Evolutionary conservation across 2,329 filamentous ascomycete species (phyloP), one percentile per base, ranked within the genome.

Genomic region (Aspergillus quadrilineatus): DNA sequence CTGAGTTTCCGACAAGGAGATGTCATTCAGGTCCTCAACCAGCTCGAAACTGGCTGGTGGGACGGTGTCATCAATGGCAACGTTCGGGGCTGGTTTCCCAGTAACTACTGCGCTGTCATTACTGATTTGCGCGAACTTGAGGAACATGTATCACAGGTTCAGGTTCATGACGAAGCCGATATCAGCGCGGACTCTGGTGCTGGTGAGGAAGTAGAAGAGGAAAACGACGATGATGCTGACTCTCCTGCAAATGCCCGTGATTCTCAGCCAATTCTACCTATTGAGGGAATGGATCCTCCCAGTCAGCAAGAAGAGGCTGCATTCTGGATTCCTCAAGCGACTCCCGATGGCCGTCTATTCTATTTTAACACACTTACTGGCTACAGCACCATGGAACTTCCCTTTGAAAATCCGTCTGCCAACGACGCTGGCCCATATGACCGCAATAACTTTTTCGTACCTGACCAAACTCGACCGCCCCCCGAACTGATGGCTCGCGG

Each of bases 291-390:
- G 17, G 82, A 82, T 45, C 75, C 74, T 28, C 61, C 63, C 60
- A 80, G 75, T 61, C 87, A 88, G 67, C 89, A 90, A 69, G 92
- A 94, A 65, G 87, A 93, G 71, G 92, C 93, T 45, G 93, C 95
- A 63, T 99, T 96, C 71, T 99, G 94, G 94, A 96, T 99, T 64
- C 94, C 94, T 15, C 94, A 99, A 77, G 94, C 92, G 12, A 99
- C 94, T 0, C 85, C 90, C 1, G 92, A 97, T 71, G 94, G 94
- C 53, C 85, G 92, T 55, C 77, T 99, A 26, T 99, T 95, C 75
- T 99, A 97, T 77, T 97, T 96, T 82, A 99, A 99, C 74, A 97
- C 93, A 60, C 86, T 97, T 78, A 99, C 94, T 0, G 92, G 93
- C 54, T 91, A 95, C 68, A 95, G 90, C 69, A 95, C 90, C 61